A percentile compares a stretch with the other conserved stretches of the same genome.
Evolutionary conservation across 495 filamentous ascomycete genomes (phyloP).

Genomic region (Trichocladium antarcticum): DNA sequence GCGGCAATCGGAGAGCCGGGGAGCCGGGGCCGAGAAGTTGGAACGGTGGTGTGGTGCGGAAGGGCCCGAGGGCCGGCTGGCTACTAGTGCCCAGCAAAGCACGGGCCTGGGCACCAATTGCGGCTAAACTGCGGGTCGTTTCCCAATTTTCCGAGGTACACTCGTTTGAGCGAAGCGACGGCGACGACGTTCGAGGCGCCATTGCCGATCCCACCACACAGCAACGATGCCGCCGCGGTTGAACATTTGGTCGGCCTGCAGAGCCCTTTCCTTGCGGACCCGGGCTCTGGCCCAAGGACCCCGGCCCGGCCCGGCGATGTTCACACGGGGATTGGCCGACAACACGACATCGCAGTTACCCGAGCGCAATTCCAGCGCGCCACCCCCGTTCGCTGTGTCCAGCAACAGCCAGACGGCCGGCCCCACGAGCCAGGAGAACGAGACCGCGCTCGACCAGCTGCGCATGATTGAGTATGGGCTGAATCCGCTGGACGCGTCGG

Average conservation of each 20-base stretch:
- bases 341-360: conserved; percentile 2
- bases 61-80: background rate
- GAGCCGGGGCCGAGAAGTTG: no score
- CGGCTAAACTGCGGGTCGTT: conserved; percentile 11
- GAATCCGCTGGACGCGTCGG: conserved; percentile 16
- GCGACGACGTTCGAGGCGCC: background rate
- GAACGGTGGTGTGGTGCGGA: no score
- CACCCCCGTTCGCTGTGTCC: conserved; percentile 10
- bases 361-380: background rate
- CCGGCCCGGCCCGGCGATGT: conserved; percentile 51
- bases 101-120: background rate
- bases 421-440: conserved; percentile 26
- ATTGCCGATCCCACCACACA: conserved; percentile 4
- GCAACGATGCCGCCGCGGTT: conserved; percentile 41
- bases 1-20: no score
- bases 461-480: conserved; percentile 26
- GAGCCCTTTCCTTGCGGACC: conserved; percentile 36
- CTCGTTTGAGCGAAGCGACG: background rate
- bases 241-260: conserved; percentile 34
- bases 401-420: conserved; percentile 2
- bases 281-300: conserved; percentile 36
- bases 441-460: conserved; percentile 28
- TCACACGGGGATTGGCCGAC: conserved; percentile 33
- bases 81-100: background rate
- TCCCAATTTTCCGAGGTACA: conserved; percentile 6